These are phyloP conservation scores for Ogataea sp. DNA, from an alignment of 805 yeast genomes.

Conservation along the genomic window DNA sequence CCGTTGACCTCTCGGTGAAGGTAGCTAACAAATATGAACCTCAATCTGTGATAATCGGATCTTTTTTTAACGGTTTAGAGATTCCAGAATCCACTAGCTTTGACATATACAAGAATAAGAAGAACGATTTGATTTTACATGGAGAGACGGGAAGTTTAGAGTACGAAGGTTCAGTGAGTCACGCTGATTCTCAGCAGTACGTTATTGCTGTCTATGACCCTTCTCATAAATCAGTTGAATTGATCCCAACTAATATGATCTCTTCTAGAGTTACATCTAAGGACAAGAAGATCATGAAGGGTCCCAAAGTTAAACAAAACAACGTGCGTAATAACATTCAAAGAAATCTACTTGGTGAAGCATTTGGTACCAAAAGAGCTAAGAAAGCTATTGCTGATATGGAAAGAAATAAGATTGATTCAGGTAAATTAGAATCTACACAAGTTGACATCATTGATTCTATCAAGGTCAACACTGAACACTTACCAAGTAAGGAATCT, in stretches of 20 bases:
- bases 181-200: constrained; percentile 40
- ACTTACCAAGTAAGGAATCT: constrained; percentile 64
- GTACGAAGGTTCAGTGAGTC: constrained; percentile 50
- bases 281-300: constrained; percentile 44
- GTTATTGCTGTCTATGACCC: constrained; percentile 76
- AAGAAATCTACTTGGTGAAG: constrained; percentile 85
- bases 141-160: constrained; percentile 72
- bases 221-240: constrained; percentile 49
- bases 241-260: constrained; percentile 56
- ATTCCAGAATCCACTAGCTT: constrained; percentile 54
- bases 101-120: constrained; percentile 49
- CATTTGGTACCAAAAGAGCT: constrained; percentile 95
- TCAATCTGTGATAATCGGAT: constrained; percentile 43
- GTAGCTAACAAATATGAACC: constrained; percentile 30
- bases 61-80: constrained; percentile 73
- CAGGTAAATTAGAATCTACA: constrained; percentile 59
- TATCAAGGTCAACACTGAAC: constrained; percentile 60
- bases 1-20: constrained; percentile 7
- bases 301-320: constrained; percentile 55
- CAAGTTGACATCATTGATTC: constrained; percentile 79
- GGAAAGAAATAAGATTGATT: constrained; percentile 80
- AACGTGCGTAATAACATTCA: constrained; percentile 45
- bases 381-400: constrained; percentile 78
- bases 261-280: constrained; percentile 56
- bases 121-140: constrained; percentile 35